These are phyloP conservation scores for Tremellales sp. DNA, from an alignment of 1,284 basidiomycete species.

Conservation along the genomic window DNA sequence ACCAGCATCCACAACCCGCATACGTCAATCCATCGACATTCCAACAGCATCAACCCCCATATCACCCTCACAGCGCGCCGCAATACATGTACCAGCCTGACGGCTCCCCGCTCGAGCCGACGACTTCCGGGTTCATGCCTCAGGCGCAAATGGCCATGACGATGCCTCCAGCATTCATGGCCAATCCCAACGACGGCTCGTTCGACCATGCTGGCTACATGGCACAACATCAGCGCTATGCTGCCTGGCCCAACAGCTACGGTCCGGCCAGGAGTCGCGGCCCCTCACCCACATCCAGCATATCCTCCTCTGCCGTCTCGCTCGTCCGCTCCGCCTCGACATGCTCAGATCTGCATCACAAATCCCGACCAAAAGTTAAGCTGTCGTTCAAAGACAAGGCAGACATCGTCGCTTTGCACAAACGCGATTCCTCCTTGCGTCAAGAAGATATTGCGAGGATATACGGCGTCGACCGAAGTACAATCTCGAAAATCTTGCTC, in stretches of 20 bases:
- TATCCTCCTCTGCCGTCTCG: constrained; percentile 19
- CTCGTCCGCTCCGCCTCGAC: constrained; percentile 22
- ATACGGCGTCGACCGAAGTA: constrained; percentile 53
- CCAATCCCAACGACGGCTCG: background rate
- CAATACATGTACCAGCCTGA: background rate
- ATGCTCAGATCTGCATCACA: constrained; percentile 24
- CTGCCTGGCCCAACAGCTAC: constrained; percentile 3
- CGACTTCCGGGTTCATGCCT: background rate
- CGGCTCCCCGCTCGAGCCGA: background rate
- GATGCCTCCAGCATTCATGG: background rate
- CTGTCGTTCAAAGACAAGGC: constrained; percentile 49
- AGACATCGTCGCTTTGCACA: constrained; percentile 49
- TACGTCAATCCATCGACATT: background rate
- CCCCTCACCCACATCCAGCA: constrained; percentile 24
- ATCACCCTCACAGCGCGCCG: constrained; percentile 1
- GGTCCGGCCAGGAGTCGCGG: constrained; percentile 19
- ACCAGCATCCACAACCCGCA: background rate
- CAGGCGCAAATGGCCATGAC: background rate
- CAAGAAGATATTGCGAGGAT: constrained; percentile 50
- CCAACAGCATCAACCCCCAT: background rate
- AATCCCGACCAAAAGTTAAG: constrained; percentile 41
- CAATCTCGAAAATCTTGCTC: constrained; percentile 53
- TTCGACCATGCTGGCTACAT: background rate
- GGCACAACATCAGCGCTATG: background rate
- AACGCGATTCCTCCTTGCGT: constrained; percentile 34